These are phyloP conservation scores for Scheffersomyces coipomensis DNA, from an alignment of 805 yeast genomes.

Conservation along the genomic window DNA sequence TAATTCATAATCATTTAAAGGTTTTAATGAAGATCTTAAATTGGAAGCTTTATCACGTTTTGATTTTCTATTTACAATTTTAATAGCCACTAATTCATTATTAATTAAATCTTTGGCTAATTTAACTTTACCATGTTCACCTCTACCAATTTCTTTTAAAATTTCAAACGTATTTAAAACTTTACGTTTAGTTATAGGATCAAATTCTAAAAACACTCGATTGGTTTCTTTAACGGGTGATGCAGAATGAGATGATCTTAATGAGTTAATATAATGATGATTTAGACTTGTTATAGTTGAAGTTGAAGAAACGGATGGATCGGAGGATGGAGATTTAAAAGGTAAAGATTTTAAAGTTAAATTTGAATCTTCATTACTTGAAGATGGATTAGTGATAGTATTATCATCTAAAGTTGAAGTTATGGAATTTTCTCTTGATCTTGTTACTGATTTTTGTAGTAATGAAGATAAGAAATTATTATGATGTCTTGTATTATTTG, in stretches of 20 bases:
- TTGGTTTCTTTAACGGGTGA: constrained; percentile 78
- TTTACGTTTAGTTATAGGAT: constrained; percentile 80
- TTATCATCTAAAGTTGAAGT: neutral
- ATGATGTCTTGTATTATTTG: too few relatives aligned
- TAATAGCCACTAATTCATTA: constrained; percentile 80
- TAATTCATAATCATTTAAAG: constrained; percentile 29
- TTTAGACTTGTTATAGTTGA: constrained; percentile 1
- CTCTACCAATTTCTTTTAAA: constrained; percentile 81
- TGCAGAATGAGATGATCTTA: neutral
- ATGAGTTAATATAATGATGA: constrained; percentile 11
- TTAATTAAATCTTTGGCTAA: constrained; percentile 73
- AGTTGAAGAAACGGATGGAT: neutral
- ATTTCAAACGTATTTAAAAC: constrained; percentile 89
- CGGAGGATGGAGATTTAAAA: too few relatives aligned
- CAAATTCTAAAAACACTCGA: constrained; percentile 77
- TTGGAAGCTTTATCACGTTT: constrained; percentile 30
- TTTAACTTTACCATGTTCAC: constrained; percentile 99
- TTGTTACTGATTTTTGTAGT: constrained; percentile 21
- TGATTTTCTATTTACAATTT: constrained; percentile 75
- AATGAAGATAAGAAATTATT: too few relatives aligned
- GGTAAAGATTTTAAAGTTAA: constrained; percentile 2
- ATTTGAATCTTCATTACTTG: constrained; percentile 8
- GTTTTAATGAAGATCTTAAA: constrained; percentile 26
- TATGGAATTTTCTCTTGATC: constrained; percentile 12
- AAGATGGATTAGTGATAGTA: constrained; percentile 3